These are phyloP conservation scores for Sugiyamaella paludigena DNA, from an alignment of 1,139 yeast species.

Conservation along the genomic window DNA sequence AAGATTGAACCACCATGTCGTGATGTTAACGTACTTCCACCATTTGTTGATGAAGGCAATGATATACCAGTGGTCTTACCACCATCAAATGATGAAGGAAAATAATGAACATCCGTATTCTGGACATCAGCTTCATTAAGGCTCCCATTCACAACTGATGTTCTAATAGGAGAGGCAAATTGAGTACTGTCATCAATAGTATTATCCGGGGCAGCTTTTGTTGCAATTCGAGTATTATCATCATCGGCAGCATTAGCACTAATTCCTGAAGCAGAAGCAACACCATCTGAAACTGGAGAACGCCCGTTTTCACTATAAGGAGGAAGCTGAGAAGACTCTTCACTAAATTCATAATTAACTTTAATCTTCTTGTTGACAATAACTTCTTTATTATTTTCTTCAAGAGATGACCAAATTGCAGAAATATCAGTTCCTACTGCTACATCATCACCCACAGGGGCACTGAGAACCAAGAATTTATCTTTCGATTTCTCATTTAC, in stretches of 20 bases:
- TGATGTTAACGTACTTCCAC: background rate
- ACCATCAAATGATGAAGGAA: constrained; percentile 1
- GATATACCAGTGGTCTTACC: background rate
- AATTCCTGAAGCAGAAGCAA: constrained; percentile 24
- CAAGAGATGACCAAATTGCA: constrained; percentile 71
- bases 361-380: constrained; percentile 73
- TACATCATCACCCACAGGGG: constrained; percentile 56
- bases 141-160: background rate
- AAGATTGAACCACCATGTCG: constrained; percentile 2
- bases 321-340: constrained; percentile 10
- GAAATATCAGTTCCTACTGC: constrained; percentile 39
- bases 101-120: constrained; percentile 7
- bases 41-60: constrained; percentile 2
- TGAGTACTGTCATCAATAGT: constrained; percentile 6
- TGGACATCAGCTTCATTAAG: background rate
- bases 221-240: constrained; percentile 25
- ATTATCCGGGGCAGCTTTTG: constrained; percentile 7
- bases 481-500: constrained; percentile 79
- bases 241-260: constrained; percentile 26
- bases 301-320: constrained; percentile 14
- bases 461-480: constrained; percentile 83
- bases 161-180: constrained; percentile 6
- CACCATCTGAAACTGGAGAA: background rate
- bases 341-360: constrained; percentile 53
- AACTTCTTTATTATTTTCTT: constrained; percentile 56